These are phyloP conservation scores for Lithocarpus polystachyus DNA, from an alignment of 306 rosid genomes.

Conservation along the genomic window DNA sequence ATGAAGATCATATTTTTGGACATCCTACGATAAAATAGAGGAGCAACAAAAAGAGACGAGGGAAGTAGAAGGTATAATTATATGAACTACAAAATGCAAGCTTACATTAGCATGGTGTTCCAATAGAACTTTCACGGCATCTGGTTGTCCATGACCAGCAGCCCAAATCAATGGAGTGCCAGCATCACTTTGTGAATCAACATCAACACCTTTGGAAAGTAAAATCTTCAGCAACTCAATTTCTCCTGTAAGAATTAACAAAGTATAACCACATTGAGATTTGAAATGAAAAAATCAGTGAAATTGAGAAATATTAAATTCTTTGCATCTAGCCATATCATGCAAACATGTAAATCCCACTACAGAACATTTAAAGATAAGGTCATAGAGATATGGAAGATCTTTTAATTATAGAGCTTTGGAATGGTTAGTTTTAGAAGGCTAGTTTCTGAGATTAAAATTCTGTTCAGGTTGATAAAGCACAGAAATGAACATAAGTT, in stretches of 20 bases:
- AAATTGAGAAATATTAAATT: background rate
- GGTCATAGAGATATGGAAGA: background rate
- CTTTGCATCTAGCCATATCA: background rate
- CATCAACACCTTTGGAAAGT: conserved; percentile 68
- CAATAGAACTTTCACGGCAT: conserved; percentile 64
- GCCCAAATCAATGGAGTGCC: conserved; percentile 96
- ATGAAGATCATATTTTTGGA: too few relatives aligned
- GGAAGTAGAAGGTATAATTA: background rate
- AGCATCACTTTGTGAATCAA: conserved; percentile 78
- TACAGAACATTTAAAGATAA: background rate
- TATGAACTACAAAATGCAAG: conserved; percentile 1
- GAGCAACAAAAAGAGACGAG: background rate
- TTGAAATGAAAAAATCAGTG: background rate
- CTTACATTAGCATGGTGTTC: conserved; percentile 77
- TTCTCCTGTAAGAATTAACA: conserved; percentile 55
- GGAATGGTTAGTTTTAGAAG: background rate
- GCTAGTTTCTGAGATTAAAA: background rate
- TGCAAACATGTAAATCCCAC: background rate
- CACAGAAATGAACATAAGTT: background rate
- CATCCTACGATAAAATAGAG: too few relatives aligned
- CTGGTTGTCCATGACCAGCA: conserved; percentile 86
- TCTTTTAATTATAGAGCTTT: background rate
- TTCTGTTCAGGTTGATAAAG: background rate
- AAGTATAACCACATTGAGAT: conserved; percentile 6
- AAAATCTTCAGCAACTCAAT: conserved; percentile 64